Evolutionary conservation across 768 basidiomycete species (phyloP), one percentile per base, ranked within the genome.

Genomic region (Tricholoma flavovirens): DNA sequence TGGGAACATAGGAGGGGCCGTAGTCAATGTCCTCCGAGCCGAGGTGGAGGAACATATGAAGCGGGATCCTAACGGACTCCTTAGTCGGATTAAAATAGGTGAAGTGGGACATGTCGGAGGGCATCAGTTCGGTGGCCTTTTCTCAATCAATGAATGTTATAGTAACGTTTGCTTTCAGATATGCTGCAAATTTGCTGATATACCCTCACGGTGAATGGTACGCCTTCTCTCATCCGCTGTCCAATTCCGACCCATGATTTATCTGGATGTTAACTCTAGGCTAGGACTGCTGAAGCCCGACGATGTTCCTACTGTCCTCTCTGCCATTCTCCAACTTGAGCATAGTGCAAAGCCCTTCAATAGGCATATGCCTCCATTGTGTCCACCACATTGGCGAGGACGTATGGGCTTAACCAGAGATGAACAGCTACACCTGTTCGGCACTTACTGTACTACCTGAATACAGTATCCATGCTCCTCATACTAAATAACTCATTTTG

Each of bases 61-160:
- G 45, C 58, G 32, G 9, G 64, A 75, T 32, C 63, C 68, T 1
- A 43, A n/a, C 36, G 66, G 68, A 8, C 51, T 62, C 2, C 64
- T 67, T 1, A 60, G 58, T 5, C 59, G 64, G 36, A 57, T 82
- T 58, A 61, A 75, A 76, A 72, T 92, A 1, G 82, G 82, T 3
- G 83, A 90, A 59, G 80, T 86, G 5, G 87, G 80, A 2, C 91
- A 94, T 68, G 83, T 94, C 51, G 91, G 92, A 1, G 90, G 90
- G 22, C 91, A 94, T 70, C 78, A 88, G 90, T 67, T 66, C 56
- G 54, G 54, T 60, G 48, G 19, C 53, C 24, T 22, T 32, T 22
- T 43, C 51, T 4, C 17, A 45, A 21, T 43, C 10, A 49, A 17
- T 58, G 22, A 24, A 42, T n/a, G 22, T 14, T 48, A 45, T 56